Evolutionary conservation across 2,329 filamentous ascomycete genomes (phyloP).

Genomic region (Penicillium sp.): DNA sequence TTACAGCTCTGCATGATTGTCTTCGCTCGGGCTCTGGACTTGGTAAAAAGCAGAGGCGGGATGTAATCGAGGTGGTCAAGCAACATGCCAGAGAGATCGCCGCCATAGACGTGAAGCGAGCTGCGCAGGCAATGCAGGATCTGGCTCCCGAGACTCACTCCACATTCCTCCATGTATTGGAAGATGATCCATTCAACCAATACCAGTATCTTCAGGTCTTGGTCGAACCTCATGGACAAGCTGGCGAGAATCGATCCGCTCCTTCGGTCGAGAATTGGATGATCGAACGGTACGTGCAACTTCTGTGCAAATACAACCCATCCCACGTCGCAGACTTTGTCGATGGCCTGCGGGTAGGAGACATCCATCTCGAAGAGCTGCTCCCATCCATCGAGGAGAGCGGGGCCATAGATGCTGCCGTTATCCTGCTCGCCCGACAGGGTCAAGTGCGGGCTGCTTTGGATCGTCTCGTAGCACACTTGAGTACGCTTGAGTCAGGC

Average conservation of each 20-base stretch:
- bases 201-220: constrained; percentile 78
- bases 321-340: constrained; percentile 86
- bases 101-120: constrained; percentile 67
- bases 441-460: constrained; percentile 84
- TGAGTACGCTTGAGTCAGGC: constrained; percentile 79
- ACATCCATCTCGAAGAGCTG: constrained; percentile 79
- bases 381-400: constrained; percentile 87
- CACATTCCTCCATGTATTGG: constrained; percentile 67
- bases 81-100: constrained; percentile 70
- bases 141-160: constrained; percentile 70
- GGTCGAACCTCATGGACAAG: constrained; percentile 66
- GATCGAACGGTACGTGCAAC: constrained; percentile 81
- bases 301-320: constrained; percentile 88
- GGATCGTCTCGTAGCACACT: constrained; percentile 79
- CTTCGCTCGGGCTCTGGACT: constrained; percentile 69
- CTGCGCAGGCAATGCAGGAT: constrained; percentile 69
- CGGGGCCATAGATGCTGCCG: constrained; percentile 89
- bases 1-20: constrained; percentile 78
- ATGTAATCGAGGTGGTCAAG: constrained; percentile 72
- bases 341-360: constrained; percentile 73
- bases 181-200: constrained; percentile 68
- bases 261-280: constrained; percentile 62
- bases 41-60: constrained; percentile 71
- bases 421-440: constrained; percentile 87
- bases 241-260: constrained; percentile 39